Conservation (phyloP, 2,329 filamentous ascomycete genomes). For the Onygenales sp. region DNA sequence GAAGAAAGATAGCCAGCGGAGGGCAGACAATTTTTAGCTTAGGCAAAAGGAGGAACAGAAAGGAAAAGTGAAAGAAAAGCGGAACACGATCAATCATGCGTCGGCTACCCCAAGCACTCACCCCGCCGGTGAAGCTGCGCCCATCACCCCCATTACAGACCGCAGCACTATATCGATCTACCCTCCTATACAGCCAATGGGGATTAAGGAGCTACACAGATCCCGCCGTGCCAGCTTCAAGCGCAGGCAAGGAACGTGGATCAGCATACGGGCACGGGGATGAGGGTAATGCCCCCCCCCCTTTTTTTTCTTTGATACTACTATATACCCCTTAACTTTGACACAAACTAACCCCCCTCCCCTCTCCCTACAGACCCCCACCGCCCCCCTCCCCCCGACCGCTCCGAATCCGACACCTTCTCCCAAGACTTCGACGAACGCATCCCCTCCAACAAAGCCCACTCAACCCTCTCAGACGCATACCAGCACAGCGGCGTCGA, state of each 20-base stretch:
- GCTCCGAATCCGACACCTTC: constrained; percentile 8
- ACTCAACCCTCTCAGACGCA: constrained; percentile 10
- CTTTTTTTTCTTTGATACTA: too few relatives aligned
- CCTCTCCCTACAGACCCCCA: background rate
- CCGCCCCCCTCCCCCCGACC: constrained; percentile 6
- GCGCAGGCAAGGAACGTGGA: background rate
- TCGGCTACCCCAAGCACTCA: background rate
- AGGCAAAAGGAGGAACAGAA: too few relatives aligned
- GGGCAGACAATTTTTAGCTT: too few relatives aligned
- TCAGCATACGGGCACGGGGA: background rate
- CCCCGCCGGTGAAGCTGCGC: background rate
- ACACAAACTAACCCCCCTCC: background rate
- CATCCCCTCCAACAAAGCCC: constrained; percentile 12
- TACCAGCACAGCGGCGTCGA: constrained; percentile 12
- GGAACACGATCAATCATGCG: background rate
- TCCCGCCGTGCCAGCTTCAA: background rate
- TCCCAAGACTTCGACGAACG: constrained; percentile 11
- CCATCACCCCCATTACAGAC: background rate
- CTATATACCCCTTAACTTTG: background rate
- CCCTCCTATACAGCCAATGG: background rate
- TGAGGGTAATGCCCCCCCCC: background rate
- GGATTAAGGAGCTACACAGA: background rate
- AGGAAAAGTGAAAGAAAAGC: background rate
- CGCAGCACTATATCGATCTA: background rate
- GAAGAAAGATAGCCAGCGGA: too few relatives aligned